These are phyloP conservation scores for Taxawa tesnikishii DNA, from an alignment of 2,329 filamentous ascomycete genomes.

Conservation along the genomic window DNA sequence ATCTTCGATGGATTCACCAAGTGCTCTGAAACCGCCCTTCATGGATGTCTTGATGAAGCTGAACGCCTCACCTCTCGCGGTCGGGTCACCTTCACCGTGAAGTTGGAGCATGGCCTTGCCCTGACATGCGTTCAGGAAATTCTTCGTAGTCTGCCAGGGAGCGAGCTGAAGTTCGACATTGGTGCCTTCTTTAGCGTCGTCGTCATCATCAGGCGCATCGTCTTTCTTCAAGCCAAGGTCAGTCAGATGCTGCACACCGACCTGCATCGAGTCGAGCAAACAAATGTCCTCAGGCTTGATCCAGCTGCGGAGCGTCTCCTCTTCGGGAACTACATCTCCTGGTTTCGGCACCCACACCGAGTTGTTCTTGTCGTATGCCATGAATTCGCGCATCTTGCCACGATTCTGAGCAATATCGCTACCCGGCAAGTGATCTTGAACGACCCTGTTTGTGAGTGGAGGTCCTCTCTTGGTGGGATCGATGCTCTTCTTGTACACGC, in stretches of 20 bases:
- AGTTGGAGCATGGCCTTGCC: constrained; percentile 95
- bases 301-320: constrained; percentile 69
- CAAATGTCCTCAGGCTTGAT: constrained; percentile 95
- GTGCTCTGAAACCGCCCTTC: constrained; percentile 92
- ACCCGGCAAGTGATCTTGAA: constrained; percentile 67
- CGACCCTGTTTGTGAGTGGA: constrained; percentile 61
- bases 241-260: constrained; percentile 78
- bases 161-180: constrained; percentile 80
- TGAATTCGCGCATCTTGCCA: constrained; percentile 93
- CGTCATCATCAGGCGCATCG: constrained; percentile 51
- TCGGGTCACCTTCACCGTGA: constrained; percentile 89
- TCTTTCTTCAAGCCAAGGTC: constrained; percentile 75
- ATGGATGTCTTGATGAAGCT: constrained; percentile 97
- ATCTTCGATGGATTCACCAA: constrained; percentile 78
- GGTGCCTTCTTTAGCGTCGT: constrained; percentile 55
- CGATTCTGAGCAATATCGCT: constrained; percentile 92
- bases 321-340: constrained; percentile 65
- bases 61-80: constrained; percentile 83
- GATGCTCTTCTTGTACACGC: constrained; percentile 67
- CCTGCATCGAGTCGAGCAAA: constrained; percentile 90
- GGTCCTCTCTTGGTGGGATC: constrained; percentile 58
- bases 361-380: constrained; percentile 80
- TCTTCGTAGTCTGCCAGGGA: constrained; percentile 93
- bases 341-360: constrained; percentile 73
- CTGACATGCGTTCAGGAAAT: constrained; percentile 85